A percentile compares a stretch with the other conserved stretches of the same genome.
Conservation (phyloP, 192 early-diverging fungal species). For the Backusella mclennaniae region DNA sequence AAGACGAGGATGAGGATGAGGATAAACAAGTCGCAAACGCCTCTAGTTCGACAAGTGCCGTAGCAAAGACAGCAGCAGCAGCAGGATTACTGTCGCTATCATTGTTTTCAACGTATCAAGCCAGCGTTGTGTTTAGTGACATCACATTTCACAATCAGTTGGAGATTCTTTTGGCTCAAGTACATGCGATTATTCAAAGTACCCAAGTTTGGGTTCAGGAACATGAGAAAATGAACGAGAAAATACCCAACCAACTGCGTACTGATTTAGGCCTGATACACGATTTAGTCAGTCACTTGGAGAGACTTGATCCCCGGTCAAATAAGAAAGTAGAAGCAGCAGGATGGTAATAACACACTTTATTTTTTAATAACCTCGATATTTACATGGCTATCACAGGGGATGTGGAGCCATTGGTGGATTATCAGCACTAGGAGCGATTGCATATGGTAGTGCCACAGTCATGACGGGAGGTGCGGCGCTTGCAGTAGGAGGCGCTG, state of each 20-base stretch:
- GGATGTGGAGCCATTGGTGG: conserved; percentile 48
- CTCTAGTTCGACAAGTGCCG: neutral
- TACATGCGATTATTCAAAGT: conserved; percentile 39
- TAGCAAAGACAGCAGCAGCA: conserved; percentile 34
- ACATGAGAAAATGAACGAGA: conserved; percentile 32
- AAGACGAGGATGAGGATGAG: neutral
- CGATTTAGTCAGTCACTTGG: conserved; percentile 39
- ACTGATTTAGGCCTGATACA: conserved; percentile 37
- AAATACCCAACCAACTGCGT: conserved; percentile 38
- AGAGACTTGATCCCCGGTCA: conserved; percentile 41
- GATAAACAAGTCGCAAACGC: conserved; percentile 19
- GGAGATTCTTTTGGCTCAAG: conserved; percentile 41
- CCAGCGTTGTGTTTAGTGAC: conserved; percentile 39
- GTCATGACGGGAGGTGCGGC: conserved; percentile 41
- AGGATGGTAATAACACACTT: conserved; percentile 15
- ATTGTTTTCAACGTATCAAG: conserved; percentile 45
- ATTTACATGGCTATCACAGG: conserved; percentile 22
- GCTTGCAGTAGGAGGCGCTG: conserved; percentile 37
- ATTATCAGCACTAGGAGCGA: conserved; percentile 42
- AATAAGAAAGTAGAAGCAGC: conserved; percentile 42
- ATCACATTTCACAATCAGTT: conserved; percentile 49
- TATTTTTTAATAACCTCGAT: no score
- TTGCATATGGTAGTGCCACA: conserved; percentile 39
- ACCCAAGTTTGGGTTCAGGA: conserved; percentile 51
- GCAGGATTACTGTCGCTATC: conserved; percentile 42